Evolutionary conservation across 306 rosid species (phyloP).

Genomic region (Cicer bijugum): DNA sequence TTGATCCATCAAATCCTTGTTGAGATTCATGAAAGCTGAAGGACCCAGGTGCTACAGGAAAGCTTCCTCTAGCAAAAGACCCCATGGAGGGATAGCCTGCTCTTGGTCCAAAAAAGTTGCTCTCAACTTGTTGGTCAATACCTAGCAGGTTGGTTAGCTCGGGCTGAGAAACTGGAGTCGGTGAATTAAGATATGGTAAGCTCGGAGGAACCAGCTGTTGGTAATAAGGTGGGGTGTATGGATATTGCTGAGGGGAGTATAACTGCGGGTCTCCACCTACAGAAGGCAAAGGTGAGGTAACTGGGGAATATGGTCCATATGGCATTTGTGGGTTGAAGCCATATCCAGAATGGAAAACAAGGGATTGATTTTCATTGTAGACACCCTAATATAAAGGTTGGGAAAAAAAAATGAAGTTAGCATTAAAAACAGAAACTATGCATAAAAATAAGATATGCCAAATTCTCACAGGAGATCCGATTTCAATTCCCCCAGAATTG

Average conservation of each 20-base stretch:
- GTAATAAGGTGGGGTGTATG: slow-evolving; percentile 74
- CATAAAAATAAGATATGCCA: slow-evolving; percentile 14
- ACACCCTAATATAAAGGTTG: slow-evolving; percentile 58
- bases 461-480: slow-evolving; percentile 78
- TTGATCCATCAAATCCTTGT: slow-evolving; percentile 74
- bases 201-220: slow-evolving; percentile 72
- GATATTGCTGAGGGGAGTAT: slow-evolving; percentile 79
- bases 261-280: slow-evolving; percentile 76
- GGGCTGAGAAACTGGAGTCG: slow-evolving; percentile 72
- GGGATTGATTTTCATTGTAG: slow-evolving; percentile 85
- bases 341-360: slow-evolving; percentile 85
- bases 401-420: slow-evolving; percentile 30
- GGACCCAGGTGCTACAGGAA: slow-evolving; percentile 64
- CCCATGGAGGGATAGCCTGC: slow-evolving; percentile 72
- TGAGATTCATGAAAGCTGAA: slow-evolving; percentile 76
- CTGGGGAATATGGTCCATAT: slow-evolving; percentile 85
- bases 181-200: slow-evolving; percentile 71
- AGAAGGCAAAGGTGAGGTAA: slow-evolving; percentile 83
- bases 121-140: slow-evolving; percentile 77
- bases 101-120: slow-evolving; percentile 77
- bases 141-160: slow-evolving; percentile 71
- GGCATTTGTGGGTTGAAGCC: slow-evolving; percentile 88
- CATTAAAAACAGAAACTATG: slow-evolving; percentile 21
- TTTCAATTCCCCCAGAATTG: slow-evolving; percentile 74
- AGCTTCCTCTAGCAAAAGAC: slow-evolving; percentile 76